phyloP scores from a whole-genome alignment of 163 green algal species.

The Prototheca stagnorum region DNA sequence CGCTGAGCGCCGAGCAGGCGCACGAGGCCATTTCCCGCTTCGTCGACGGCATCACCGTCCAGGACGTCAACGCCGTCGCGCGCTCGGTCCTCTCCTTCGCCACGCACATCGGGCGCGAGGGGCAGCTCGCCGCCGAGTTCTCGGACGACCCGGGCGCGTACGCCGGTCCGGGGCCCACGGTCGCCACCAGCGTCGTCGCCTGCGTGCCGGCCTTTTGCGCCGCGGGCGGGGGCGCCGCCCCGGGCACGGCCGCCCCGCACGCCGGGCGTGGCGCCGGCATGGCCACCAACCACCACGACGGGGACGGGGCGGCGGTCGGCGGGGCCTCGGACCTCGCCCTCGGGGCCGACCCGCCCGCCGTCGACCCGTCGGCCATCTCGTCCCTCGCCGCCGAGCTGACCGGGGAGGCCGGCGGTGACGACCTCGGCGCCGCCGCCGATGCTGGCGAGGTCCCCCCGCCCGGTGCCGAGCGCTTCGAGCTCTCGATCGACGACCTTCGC shows the following conservation, averaged over 20 bases:
- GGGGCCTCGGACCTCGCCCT: no score
- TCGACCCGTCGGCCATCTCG: no score
- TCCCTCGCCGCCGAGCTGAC: no score
- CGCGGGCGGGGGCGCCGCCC: constrained; percentile 30
- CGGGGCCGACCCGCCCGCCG: no score
- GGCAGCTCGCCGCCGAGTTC: constrained; percentile 11
- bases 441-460: no score
- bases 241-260: constrained; percentile 14
- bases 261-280: constrained; percentile 35
- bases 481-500: no score
- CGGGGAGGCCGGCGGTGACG: no score
- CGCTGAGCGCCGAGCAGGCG: constrained; percentile 61
- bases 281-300: constrained; percentile 44
- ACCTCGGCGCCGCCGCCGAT: no score
- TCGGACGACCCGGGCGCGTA: constrained; percentile 21
- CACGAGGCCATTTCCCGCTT: constrained; percentile 52
- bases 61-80: constrained; percentile 63
- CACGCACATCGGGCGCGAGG: constrained; percentile 61
- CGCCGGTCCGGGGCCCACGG: constrained; percentile 36
- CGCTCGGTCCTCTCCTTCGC: constrained; percentile 67
- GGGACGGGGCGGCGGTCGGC: no score
- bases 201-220: constrained; percentile 77
- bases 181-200: constrained; percentile 74
- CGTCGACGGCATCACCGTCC: constrained; percentile 57
- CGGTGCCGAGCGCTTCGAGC: no score